Conservation (phyloP, 75 land plant genomes). For the Picea glauca region DNA sequence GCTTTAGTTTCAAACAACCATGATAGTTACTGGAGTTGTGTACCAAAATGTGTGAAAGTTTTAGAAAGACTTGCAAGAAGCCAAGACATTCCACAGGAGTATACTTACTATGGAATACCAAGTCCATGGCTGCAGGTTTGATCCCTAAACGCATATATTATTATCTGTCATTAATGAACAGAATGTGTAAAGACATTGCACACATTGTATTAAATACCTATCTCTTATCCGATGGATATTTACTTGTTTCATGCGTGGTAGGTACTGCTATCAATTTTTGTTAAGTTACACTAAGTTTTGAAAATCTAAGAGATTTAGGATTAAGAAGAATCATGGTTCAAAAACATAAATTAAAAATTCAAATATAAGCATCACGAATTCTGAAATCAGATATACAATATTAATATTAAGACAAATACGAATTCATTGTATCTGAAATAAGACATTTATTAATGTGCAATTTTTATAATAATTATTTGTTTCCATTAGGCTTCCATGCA, state of each 20-base stretch:
- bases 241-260: too few relatives aligned
- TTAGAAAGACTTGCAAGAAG: constrained; percentile 88
- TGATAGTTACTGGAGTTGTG: constrained; percentile 96
- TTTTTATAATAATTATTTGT: too few relatives aligned
- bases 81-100: constrained; percentile 98
- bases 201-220: too few relatives aligned
- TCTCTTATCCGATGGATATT: too few relatives aligned
- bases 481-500: too few relatives aligned
- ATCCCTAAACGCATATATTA: background rate
- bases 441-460: too few relatives aligned
- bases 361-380: background rate
- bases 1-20: constrained; percentile 90
- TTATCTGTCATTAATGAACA: background rate
- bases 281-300: too few relatives aligned
- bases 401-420: background rate
- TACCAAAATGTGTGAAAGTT: constrained; percentile 95
- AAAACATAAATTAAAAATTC: too few relatives aligned
- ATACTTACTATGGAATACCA: constrained; percentile 98
- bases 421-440: background rate
- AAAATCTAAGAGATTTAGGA: too few relatives aligned
- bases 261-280: too few relatives aligned
- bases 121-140: constrained; percentile 99
- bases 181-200: too few relatives aligned
- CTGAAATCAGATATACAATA: background rate
- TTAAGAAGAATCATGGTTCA: too few relatives aligned